Conservation (phyloP, 2,329 filamentous ascomycete genomes). For the Alternaria atra region DNA sequence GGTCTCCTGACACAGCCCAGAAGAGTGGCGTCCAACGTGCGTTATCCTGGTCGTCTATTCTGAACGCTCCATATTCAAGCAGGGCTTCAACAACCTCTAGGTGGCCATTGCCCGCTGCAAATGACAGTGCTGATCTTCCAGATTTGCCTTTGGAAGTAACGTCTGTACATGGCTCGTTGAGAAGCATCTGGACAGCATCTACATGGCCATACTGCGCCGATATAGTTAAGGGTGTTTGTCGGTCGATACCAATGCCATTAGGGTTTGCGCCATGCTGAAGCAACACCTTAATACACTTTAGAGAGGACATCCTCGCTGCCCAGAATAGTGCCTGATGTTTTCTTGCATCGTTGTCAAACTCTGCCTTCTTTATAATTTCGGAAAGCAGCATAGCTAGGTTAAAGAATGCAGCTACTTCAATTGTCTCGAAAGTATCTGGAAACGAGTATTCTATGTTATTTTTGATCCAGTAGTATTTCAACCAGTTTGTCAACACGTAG, state of each 20-base stretch:
- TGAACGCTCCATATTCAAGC: constrained; percentile 24
- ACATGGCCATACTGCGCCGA: constrained; percentile 42
- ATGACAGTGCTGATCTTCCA: constrained; percentile 46
- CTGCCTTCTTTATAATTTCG: constrained; percentile 16
- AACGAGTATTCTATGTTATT: constrained; percentile 28
- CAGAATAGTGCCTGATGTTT: constrained; percentile 48
- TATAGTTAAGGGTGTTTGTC: constrained; percentile 42
- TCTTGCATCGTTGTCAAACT: constrained; percentile 13
- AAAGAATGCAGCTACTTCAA: constrained; percentile 48
- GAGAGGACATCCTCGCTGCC: constrained; percentile 41
- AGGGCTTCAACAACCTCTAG: constrained; percentile 41
- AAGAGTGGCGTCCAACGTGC: constrained; percentile 45
- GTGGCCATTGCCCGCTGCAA: constrained; percentile 46
- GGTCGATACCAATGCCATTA: constrained; percentile 20
- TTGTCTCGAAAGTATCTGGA: constrained; percentile 28
- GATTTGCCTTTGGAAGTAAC: constrained; percentile 27
- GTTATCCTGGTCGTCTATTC: constrained; percentile 35
- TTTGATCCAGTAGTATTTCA: constrained; percentile 43
- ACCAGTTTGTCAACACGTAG: constrained; percentile 44
- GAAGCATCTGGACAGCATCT: constrained; percentile 34
- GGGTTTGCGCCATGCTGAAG: constrained; percentile 24
- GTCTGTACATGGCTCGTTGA: constrained; percentile 35
- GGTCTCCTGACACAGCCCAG: constrained; percentile 41
- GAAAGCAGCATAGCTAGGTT: constrained; percentile 35
- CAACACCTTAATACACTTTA: constrained; percentile 27